Conservation (phyloP, 352 stramenopile genomes). For the Pythium aristosporum region DNA sequence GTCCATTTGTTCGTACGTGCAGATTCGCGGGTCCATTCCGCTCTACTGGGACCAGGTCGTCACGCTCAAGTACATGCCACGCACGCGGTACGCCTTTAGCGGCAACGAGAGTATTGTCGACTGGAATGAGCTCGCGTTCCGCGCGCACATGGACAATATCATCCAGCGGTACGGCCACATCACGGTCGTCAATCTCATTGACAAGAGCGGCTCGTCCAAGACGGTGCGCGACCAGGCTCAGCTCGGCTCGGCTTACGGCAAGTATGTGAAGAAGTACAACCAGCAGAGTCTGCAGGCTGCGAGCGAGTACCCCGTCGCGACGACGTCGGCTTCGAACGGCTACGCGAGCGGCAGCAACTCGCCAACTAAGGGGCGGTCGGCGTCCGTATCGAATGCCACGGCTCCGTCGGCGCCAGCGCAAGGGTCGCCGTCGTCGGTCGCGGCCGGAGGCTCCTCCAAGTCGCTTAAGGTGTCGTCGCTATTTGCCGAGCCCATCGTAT, state of each 20-base stretch:
- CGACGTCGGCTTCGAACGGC: conserved; percentile 1
- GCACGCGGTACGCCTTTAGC: conserved; percentile 66
- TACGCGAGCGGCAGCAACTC: conserved; percentile 31
- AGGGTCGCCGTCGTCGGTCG: not conserved
- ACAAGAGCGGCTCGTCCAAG: conserved; percentile 72
- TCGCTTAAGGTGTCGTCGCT: conserved; percentile 29
- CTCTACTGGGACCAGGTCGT: conserved; percentile 91
- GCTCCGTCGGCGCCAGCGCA: not conserved
- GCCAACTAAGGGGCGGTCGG: conserved; percentile 29
- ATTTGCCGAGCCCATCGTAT: conserved; percentile 63
- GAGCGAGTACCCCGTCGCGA: conserved; percentile 27
- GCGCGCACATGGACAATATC: conserved; percentile 66
- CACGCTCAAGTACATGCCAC: conserved; percentile 93
- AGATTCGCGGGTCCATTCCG: conserved; percentile 95
- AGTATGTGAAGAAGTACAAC: conserved; percentile 88
- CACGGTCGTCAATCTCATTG: conserved; percentile 93
- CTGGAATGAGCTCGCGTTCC: conserved; percentile 73
- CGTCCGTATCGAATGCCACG: conserved; percentile 21
- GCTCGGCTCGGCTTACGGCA: conserved; percentile 86
- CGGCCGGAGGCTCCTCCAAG: not conserved
- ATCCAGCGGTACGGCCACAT: conserved; percentile 72
- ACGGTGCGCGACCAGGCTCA: conserved; percentile 86
- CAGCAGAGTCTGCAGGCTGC: conserved; percentile 53
- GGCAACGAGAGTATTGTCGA: conserved; percentile 60
- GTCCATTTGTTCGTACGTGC: conserved; percentile 87